Base-by-base conservation (phyloP, 345 rosid genomes). In the Turritis glabra region DNA sequence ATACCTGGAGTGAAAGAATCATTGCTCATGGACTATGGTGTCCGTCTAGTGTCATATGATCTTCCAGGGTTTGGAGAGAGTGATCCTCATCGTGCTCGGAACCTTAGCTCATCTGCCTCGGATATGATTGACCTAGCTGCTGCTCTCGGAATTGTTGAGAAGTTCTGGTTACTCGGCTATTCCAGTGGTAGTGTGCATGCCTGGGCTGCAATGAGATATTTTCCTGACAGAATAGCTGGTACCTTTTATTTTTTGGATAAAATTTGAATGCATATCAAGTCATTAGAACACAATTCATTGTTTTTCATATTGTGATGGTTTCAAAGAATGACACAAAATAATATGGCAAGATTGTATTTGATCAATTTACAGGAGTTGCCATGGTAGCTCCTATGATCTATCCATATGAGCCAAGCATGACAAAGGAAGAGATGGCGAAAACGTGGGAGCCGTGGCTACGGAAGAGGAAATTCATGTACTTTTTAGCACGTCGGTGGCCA, bases 61-160 rank as follows among this genome's bases (percentile, higher is more conserved):
- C 95, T 90, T 79, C 97, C 98, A 70, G 97, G 98, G 53, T 91
- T 94, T 82, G 98, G 98, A 66, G 98, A 94, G 82, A 94, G 98
- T 73, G 98, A 91, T 85, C 90, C 93, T 77, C 90, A 86, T 81
- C 84, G 87, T 38, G 60, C 64, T 75, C 81, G 98, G 74, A 84
- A 86, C 76, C 92, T 91, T 43, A 94, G 89, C 58, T 87, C 98
- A 40, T 94, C 96, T 41, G 96, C 97, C 7, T 54, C 80, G 4
- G 97, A 94, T 78, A 88, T 94, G 85, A 79, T 84, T 46, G 71
- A 78, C 64, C 80, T 94, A 60, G 98, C 92, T 27, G 43, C 82
- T 77, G 93, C 93, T 64, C 64, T 90, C 18, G 86, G 93, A 56
- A 79, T 89, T 51, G 72, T 35, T 60, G 87, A 81, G 47, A 88